A percentile compares a stretch with the other conserved stretches of the same genome.
These are phyloP conservation scores for Pseudonectria buxi DNA, from an alignment of 2,329 filamentous ascomycete species.

Conservation along the genomic window DNA sequence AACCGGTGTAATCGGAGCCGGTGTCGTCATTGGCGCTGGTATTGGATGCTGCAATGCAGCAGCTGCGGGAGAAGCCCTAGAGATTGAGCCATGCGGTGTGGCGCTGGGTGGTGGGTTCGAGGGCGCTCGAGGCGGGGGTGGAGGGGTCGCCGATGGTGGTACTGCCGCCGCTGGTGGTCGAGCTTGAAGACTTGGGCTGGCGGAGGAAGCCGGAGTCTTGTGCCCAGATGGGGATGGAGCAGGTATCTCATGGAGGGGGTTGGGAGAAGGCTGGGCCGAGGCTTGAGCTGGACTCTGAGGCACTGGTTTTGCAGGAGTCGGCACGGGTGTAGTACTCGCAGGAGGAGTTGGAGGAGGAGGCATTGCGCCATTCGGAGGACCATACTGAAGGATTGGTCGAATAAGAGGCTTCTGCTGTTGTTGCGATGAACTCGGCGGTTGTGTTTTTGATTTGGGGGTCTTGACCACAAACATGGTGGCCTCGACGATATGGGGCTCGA, in stretches of 20 bases:
- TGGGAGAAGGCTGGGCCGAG: constrained; percentile 10
- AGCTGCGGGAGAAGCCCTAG: constrained; percentile 7
- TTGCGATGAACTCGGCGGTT: constrained; percentile 19
- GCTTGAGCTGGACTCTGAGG: constrained; percentile 15
- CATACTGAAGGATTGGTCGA: constrained; percentile 59
- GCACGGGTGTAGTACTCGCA: constrained; percentile 15
- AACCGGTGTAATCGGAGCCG: constrained; percentile 5
- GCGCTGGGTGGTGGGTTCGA: constrained; percentile 13
- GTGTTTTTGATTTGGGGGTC: constrained; percentile 46
- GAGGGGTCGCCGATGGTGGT: constrained; percentile 16
- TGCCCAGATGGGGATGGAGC: constrained; percentile 10
- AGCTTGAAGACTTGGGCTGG: constrained; percentile 14
- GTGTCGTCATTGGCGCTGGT: constrained; percentile 22
- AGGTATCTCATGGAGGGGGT: constrained; percentile 8
- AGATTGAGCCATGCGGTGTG: background rate
- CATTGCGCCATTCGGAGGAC: constrained; percentile 56
- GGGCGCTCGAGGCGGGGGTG: constrained; percentile 13
- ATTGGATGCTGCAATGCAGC: constrained; percentile 18
- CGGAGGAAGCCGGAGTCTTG: constrained; percentile 9
- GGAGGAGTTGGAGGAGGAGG: constrained; percentile 41
- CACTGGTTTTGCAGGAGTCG: constrained; percentile 12
- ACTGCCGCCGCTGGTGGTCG: constrained; percentile 10
- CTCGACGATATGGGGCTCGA: constrained; percentile 75
- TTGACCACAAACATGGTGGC: constrained; percentile 68
- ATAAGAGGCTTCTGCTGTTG: background rate